Conservation (phyloP, 208 protist species). For the Trichomonas gallinae region DNA sequence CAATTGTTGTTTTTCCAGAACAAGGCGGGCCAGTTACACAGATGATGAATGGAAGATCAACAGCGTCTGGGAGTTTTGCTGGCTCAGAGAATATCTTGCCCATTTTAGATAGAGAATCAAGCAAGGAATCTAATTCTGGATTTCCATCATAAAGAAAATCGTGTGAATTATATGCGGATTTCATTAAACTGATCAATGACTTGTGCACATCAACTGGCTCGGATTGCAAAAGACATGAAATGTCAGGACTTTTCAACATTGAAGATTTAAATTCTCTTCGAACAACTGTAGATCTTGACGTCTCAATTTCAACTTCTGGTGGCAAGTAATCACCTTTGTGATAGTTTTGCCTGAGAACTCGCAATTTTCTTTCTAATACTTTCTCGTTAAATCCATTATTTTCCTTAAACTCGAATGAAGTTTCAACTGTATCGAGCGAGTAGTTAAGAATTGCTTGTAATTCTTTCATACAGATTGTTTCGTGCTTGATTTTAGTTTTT, state of each 20-base stretch:
- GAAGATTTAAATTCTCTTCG: not conserved
- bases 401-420: not conserved
- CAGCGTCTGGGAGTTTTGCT: not conserved
- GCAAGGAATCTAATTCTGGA: not conserved
- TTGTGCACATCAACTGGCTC: not conserved
- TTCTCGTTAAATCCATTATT: not conserved
- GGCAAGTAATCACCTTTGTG: not conserved
- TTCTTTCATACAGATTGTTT: not conserved
- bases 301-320: not conserved
- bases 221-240: not conserved
- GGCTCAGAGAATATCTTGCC: not conserved
- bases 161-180: not conserved
- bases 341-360: not conserved
- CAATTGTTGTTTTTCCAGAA: not conserved
- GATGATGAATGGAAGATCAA: not conserved
- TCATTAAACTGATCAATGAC: not conserved
- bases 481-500: not conserved
- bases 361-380: not conserved
- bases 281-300: not conserved
- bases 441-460: not conserved
- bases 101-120: not conserved
- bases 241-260: not conserved
- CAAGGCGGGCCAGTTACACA: not conserved
- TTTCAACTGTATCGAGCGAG: not conserved
- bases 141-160: not conserved